Base-by-base conservation (phyloP, 2,329 filamentous ascomycete genomes). In the Arthrobotrys sinensis region DNA sequence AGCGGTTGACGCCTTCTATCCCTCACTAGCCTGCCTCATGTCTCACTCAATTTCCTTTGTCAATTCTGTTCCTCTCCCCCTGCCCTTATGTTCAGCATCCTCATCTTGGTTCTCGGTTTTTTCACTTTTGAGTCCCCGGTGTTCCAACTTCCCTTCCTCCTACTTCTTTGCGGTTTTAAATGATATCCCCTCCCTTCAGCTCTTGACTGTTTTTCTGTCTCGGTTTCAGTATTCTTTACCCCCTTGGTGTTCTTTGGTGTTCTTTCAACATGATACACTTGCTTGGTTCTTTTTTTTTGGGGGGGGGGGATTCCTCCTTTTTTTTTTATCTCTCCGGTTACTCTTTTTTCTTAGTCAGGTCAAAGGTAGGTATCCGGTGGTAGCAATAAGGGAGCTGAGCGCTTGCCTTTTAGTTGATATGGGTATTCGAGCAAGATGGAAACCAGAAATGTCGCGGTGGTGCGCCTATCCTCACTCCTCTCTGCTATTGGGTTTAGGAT, bases 141-240 rank as follows among this genome's bases (percentile, higher is more conserved):
- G 38, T 57, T 69, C 16, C 10, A 52, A 62, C 19, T 60, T 60
- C n/a, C 28, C 48, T 45, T 66, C 43, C 28, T 50, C 60, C 50
- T 24, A 6, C 10, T 55, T 52, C 38, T 53, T 76, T 67, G 50
- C 36, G 50, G 5, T 21, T 36, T 65, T 28, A 19, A 12, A 64
- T 64, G 60, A 64, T 64, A 64, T 64, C 60, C 60, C 40, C 28
- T 48, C 60, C 21, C 60, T 24, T 63, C 57, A 46, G 28, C 57
- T 43, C 19, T 67, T 67, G 28, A 38, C 32, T 14, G 21, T 21
- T 16, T 68, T 40, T 43, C 3, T 68, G 21, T 57, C 1, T 32
- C 45, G 48, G n/a, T 55, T 40, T 28, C n/a, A 50, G 4, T 52
- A 8, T 53, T 52, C 19, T 65, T 48, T 55, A 7, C 46, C 43